Percentiles rank a stretch among this genome's conserved stretches.
Conservation (phyloP, 2,329 filamentous ascomycete species). For the Curvularia lunata region DNA sequence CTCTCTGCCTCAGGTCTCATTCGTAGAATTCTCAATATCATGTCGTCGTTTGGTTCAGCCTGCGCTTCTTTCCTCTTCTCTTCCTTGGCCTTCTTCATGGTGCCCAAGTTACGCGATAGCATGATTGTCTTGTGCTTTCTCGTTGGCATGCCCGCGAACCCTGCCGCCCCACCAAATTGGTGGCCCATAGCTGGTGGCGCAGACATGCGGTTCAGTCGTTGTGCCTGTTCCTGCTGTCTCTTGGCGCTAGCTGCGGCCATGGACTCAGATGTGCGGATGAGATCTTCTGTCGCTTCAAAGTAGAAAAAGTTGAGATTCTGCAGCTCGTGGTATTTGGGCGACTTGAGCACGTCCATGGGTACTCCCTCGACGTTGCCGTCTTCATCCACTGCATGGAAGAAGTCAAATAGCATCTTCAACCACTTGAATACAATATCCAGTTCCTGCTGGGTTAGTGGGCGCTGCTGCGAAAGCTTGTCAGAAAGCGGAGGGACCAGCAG, state of each 20-base stretch:
- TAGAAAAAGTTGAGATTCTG: constrained; percentile 99
- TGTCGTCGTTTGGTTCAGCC: constrained; percentile 95
- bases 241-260: constrained; percentile 90
- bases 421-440: constrained; percentile 95
- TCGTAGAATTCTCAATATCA: constrained; percentile 91
- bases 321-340: constrained; percentile 97
- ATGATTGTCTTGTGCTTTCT: constrained; percentile 70
- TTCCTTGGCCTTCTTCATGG: constrained; percentile 94
- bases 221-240: constrained; percentile 68
- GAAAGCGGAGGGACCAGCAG: constrained; percentile 92
- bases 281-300: constrained; percentile 86
- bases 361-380: constrained; percentile 86
- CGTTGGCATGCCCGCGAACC: constrained; percentile 67
- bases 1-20: constrained; percentile 90
- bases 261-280: constrained; percentile 92
- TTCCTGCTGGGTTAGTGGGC: constrained; percentile 82
- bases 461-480: constrained; percentile 89
- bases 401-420: constrained; percentile 87
- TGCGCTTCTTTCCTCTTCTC: constrained; percentile 95
- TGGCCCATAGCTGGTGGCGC: constrained; percentile 66
- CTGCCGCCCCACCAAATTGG: constrained; percentile 58
- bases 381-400: constrained; percentile 94
- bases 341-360: constrained; percentile 88
- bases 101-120: constrained; percentile 91
- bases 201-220: constrained; percentile 69